A percentile compares a stretch with the other conserved stretches of the same genome.
These are phyloP conservation scores for Scalesia atractyloides DNA, from an alignment of 129 eudicot genomes.

Conservation along the genomic window DNA sequence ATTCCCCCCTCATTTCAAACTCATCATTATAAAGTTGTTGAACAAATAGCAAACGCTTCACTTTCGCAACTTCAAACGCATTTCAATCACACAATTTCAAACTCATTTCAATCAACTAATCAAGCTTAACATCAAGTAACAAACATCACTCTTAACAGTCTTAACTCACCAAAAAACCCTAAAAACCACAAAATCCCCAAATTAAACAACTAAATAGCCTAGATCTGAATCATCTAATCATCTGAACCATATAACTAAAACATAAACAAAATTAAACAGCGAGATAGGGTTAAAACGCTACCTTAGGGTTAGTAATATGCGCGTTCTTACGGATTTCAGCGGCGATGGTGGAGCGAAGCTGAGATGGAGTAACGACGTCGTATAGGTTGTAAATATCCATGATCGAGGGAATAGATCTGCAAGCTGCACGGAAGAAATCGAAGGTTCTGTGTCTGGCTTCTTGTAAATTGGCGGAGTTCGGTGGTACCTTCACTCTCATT, in stretches of 20 bases:
- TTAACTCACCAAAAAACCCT: too few species aligned
- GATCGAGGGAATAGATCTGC: constrained; percentile 76
- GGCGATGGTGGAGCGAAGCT: constrained; percentile 80
- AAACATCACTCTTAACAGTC: too few species aligned
- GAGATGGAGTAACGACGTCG: constrained; percentile 65
- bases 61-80: too few species aligned
- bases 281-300: not conserved
- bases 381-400: constrained; percentile 78
- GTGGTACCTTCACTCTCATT: constrained; percentile 58
- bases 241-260: not conserved
- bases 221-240: not conserved
- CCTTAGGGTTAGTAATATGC: constrained; percentile 80
- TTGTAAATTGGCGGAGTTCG: constrained; percentile 62
- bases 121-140: too few species aligned
- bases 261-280: not conserved
- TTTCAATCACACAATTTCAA: too few species aligned
- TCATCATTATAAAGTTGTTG: too few species aligned
- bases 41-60: too few species aligned
- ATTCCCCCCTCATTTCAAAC: too few species aligned
- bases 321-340: constrained; percentile 81
- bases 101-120: too few species aligned
- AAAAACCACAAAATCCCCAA: too few species aligned
- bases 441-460: constrained; percentile 75
- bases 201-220: not conserved
- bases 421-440: constrained; percentile 75